Base-by-base conservation (phyloP, 495 filamentous ascomycete genomes). In the Hypoxylon crocopeplum region DNA sequence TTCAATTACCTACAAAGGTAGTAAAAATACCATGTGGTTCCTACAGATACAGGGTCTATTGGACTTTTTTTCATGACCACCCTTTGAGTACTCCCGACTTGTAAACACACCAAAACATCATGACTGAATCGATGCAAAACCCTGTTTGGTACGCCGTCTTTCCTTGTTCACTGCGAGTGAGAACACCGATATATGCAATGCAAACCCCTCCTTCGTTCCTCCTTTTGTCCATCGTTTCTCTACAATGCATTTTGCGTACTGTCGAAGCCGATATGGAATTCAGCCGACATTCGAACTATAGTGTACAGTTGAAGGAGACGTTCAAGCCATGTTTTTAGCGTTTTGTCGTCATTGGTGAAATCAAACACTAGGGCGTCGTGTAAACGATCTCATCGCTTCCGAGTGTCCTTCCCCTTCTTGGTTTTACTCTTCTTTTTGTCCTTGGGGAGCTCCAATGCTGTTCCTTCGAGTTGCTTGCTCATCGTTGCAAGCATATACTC, bases 401-500 rank as follows among this genome's bases (percentile, higher is more conserved):
- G 68, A 30, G 75, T 77, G 45, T 93, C 91, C 62, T 86, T 88
- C 45, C 88, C 89, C 74, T 89, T 92, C 67, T 82, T 91, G 33
- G n/a, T 70, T 75, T 89, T 94, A 38, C 75, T 74, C 77, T 85
- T 89, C 71, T 84, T 92, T 73, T 89, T 91, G 65, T 93, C 91
- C 62, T 80, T 81, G 3, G 92, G 91, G 48, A 91, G 81, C 54
- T 91, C 86, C 44, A 96, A 79, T 21, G 89, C 86, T 51, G 92
- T 87, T 50, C 89, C 86, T 64, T 88, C 86, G 41, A 94, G 78
- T 69, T 92, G 85, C 78, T 80, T 86, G 56, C 89, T 81, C 84
- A 95, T 88, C 55, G 84, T 84, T 21, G 78, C 76, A 48, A 97
- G 74, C 84, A 98, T 90, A 68, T 91, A 96, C 34, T 93, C 90